Conservation (phyloP, 768 basidiomycete species). For the Daedaleopsis sinensis region DNA sequence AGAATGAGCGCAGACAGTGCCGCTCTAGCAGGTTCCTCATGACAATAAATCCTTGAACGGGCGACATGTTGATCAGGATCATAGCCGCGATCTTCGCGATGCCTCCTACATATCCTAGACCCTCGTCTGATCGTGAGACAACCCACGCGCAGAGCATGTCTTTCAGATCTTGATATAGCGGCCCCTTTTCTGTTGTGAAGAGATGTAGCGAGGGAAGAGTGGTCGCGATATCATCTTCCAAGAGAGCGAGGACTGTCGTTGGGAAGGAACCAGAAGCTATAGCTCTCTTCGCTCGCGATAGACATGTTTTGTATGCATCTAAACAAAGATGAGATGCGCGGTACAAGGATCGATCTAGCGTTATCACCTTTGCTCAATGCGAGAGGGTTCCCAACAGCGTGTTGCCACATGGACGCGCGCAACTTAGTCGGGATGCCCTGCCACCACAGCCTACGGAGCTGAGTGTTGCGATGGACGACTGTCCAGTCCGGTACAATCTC, state of each 20-base stretch:
- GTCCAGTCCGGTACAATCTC: constrained; percentile 85
- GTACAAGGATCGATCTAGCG: constrained; percentile 8
- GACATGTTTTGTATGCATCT: constrained; percentile 62
- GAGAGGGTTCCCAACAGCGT: constrained; percentile 81
- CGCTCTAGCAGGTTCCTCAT: constrained; percentile 87
- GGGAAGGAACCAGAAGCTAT: constrained; percentile 70
- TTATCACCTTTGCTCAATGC: constrained; percentile 76
- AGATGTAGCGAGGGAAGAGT: constrained; percentile 82
- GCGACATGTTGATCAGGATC: constrained; percentile 82
- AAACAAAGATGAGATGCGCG: not conserved
- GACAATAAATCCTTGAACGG: constrained; percentile 73
- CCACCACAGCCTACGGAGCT: constrained; percentile 83
- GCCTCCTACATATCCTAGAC: constrained; percentile 72
- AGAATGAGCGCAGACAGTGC: constrained; percentile 85
- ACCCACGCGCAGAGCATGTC: constrained; percentile 90
- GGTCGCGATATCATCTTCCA: constrained; percentile 74
- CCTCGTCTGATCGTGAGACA: constrained; percentile 81
- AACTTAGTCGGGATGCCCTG: constrained; percentile 82
- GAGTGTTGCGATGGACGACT: constrained; percentile 64
- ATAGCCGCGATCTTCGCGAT: constrained; percentile 81
- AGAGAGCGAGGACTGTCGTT: constrained; percentile 54
- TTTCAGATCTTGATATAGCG: constrained; percentile 79
- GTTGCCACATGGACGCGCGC: constrained; percentile 81
- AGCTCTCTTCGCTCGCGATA: constrained; percentile 74
- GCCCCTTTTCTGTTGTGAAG: constrained; percentile 75